Conservation (phyloP, 148 eudicot genomes). For the Rhododendron mucronatum region DNA sequence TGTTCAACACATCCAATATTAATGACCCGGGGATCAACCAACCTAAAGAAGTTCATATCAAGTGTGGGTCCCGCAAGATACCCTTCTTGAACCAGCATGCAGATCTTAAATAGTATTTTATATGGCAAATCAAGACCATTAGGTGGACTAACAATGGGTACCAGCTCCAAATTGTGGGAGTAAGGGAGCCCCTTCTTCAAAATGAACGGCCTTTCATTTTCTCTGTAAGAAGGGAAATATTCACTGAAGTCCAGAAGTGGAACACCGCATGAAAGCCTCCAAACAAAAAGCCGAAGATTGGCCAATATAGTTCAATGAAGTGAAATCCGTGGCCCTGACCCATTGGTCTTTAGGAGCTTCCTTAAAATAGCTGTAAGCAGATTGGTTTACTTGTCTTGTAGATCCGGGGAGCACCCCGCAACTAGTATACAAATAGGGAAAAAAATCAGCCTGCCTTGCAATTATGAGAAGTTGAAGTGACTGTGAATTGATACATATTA, state of each 20-base stretch:
- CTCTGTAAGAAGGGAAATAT: conserved; percentile 46
- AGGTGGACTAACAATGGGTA: conserved; percentile 64
- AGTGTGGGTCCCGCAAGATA: conserved; percentile 68
- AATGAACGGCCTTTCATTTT: conserved; percentile 32
- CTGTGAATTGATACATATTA: background rate
- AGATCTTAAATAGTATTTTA: conserved; percentile 55
- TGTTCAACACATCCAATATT: conserved; percentile 38
- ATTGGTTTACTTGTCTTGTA: conserved; percentile 33
- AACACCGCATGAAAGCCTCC: conserved; percentile 45
- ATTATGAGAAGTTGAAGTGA: background rate
- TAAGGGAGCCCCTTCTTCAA: conserved; percentile 35
- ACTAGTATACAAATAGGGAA: conserved; percentile 21
- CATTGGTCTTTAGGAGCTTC: conserved; percentile 66
- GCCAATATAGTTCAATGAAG: conserved; percentile 48
- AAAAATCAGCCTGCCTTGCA: background rate
- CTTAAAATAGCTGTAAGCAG: conserved; percentile 27
- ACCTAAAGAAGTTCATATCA: conserved; percentile 44
- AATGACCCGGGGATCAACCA: conserved; percentile 52
- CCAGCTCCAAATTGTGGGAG: conserved; percentile 44
- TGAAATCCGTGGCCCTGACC: conserved; percentile 26
- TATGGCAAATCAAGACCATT: conserved; percentile 48
- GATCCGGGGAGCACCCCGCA: conserved; percentile 68
- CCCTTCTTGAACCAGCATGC: conserved; percentile 68
- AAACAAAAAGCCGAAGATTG: conserved; percentile 74
- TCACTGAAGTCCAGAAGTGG: conserved; percentile 40